Evolutionary conservation across 306 rosid species (phyloP).

Genomic region (Cucumis hystrix): DNA sequence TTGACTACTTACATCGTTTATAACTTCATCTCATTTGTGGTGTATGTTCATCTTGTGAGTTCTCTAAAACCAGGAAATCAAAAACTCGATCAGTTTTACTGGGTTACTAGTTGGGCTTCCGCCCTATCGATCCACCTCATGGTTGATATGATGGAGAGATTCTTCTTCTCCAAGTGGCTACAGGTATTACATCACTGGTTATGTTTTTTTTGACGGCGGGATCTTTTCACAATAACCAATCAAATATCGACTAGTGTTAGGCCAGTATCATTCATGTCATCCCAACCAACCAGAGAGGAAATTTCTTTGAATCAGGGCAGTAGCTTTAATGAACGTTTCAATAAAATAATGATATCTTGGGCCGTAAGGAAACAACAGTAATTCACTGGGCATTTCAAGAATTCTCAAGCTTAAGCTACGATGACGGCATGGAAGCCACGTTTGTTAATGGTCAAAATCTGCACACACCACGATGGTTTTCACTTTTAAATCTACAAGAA

Average conservation of each 20-base stretch:
- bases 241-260: not conserved
- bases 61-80: slow-evolving; percentile 77
- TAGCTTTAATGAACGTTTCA: not conserved
- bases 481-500: slow-evolving; percentile 1
- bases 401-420: not conserved
- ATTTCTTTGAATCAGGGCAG: not conserved
- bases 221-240: not conserved
- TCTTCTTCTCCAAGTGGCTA: slow-evolving; percentile 80
- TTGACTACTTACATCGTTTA: no score
- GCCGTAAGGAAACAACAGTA: not conserved
- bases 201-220: no score
- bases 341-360: slow-evolving; percentile 2
- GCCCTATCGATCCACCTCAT: slow-evolving; percentile 66
- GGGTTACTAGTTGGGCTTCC: slow-evolving; percentile 88
- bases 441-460: slow-evolving; percentile 2
- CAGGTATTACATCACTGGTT: slow-evolving; percentile 80
- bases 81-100: slow-evolving; percentile 69
- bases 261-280: not conserved
- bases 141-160: slow-evolving; percentile 76
- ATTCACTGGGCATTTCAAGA: not conserved
- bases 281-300: not conserved
- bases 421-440: not conserved
- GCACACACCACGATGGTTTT: not conserved
- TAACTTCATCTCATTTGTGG: no score
- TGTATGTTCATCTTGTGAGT: no score